Evolutionary conservation across 2,329 filamentous ascomycete species (phyloP).

Genomic region (Paecilomyces niveus): DNA sequence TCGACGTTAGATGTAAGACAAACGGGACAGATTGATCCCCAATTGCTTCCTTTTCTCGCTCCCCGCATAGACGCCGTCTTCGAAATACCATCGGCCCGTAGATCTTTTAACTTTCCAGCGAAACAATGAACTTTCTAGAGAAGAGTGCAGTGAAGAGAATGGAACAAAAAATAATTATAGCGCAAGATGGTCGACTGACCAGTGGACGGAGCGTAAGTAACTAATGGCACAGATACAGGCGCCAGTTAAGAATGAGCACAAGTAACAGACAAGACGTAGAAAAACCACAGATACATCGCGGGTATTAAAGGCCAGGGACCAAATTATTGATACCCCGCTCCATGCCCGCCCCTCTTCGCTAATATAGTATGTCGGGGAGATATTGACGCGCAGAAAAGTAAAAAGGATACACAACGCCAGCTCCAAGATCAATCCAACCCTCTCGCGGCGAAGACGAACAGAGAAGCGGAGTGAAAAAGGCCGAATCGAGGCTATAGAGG

Average conservation of each 20-base stretch:
- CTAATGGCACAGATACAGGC: background rate
- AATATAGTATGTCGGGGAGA: background rate
- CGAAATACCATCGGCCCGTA: background rate
- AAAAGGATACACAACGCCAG: slow-evolving; percentile 29
- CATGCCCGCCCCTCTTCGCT: slow-evolving; percentile 8
- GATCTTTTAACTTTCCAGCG: background rate
- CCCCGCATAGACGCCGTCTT: background rate
- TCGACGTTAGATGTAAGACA: background rate
- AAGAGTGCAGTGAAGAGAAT: background rate
- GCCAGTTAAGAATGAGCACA: slow-evolving; percentile 8
- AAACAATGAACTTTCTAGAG: background rate
- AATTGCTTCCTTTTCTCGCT: background rate
- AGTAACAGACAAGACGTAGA: background rate
- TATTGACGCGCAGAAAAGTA: slow-evolving; percentile 8
- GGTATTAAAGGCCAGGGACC: slow-evolving; percentile 18
- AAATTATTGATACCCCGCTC: slow-evolving; percentile 11
- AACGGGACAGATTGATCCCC: background rate
- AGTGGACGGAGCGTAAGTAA: background rate
- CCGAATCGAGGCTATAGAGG: slow-evolving; percentile 2
- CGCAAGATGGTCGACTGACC: background rate
- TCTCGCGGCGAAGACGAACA: slow-evolving; percentile 5
- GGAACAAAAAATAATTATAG: background rate
- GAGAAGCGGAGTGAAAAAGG: slow-evolving; percentile 7
- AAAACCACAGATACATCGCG: slow-evolving; percentile 2
- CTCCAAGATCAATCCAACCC: slow-evolving; percentile 19